Percentiles rank a stretch among this genome's conserved stretches.
These are phyloP conservation scores for Yamagishiella unicocca DNA, from an alignment of 139 green algal genomes.

Conservation along the genomic window DNA sequence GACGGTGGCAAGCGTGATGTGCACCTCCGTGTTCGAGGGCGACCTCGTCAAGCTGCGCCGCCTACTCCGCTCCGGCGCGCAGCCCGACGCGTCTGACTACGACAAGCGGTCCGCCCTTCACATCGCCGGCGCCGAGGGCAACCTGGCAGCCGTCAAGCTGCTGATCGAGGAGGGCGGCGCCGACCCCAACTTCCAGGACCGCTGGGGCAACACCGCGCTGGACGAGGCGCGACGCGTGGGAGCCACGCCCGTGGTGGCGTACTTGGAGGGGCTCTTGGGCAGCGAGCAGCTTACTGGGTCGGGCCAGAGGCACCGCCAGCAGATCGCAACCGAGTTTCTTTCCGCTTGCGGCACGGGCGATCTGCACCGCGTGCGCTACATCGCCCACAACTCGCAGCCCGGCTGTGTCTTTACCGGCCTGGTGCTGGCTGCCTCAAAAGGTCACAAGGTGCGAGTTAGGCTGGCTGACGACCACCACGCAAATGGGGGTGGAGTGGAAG, in stretches of 20 bases:
- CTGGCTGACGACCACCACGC: too few relatives aligned
- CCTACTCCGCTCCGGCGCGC: slow-evolving; percentile 62
- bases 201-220: slow-evolving; percentile 64
- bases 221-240: slow-evolving; percentile 67
- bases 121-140: slow-evolving; percentile 72
- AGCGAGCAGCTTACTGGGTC: not conserved
- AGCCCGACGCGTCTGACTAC: slow-evolving; percentile 67
- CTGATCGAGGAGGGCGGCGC: slow-evolving; percentile 59
- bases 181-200: slow-evolving; percentile 33
- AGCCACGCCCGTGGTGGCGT: slow-evolving; percentile 48
- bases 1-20: slow-evolving; percentile 24
- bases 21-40: slow-evolving; percentile 36
- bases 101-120: slow-evolving; percentile 76
- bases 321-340: slow-evolving; percentile 1
- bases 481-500: too few relatives aligned
- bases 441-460: slow-evolving; percentile 4
- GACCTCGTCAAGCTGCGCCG: slow-evolving; percentile 60
- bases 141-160: slow-evolving; percentile 59
- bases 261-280: slow-evolving; percentile 44
- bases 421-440: slow-evolving; percentile 10
- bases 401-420: slow-evolving; percentile 21
- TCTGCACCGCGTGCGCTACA: not conserved
- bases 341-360: slow-evolving; percentile 14
- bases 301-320: not conserved
- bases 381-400: not conserved